Base-by-base conservation (phyloP, 1,284 basidiomycete genomes). In the Apiotrichum montevideense region DNA sequence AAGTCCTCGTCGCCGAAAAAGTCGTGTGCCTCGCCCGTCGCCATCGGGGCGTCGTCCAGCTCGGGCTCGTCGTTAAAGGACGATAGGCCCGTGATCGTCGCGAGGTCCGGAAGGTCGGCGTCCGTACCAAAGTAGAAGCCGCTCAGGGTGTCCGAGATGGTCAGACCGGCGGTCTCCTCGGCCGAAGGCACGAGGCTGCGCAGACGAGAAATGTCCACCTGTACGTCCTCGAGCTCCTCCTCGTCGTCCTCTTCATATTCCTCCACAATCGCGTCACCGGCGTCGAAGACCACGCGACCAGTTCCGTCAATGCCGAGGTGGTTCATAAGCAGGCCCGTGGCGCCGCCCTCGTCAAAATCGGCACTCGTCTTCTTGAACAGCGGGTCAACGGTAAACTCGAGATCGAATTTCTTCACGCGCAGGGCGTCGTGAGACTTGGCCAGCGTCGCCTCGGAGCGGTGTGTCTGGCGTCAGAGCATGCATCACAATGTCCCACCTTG, bases 331-430 rank as follows among this genome's bases (percentile, higher is more conserved):
- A 96, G 75, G 7, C 95, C 95, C 61, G 91, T 88, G 0, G 95
- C 95, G 53, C 95, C 95, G 45, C 95, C 96, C 75, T 98, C 96
- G 73, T 98, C 95, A 72, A 98, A 98, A 72, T 98, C 96, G 21
- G 91, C 96, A 63, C 87, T 93, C 0, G 96, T 98, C 81, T 98
- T 98, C 77, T 86, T 90, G 80, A 98, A 98, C 35, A 98, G 79
- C 2, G 95, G 96, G 72, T 98, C 95, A 42, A 98, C 92, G 46
- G 86, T 88, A 77, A 97, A 97, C 71, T 98, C 96, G 35, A 95
- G 82, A 62, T 96, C 92, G 46, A 91, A 81, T 72, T 95, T 96
- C 81, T 98, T 97, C 77, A 85, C 87, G 66, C 87, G 85, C 35
- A 98, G 81, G 61, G 92, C 87, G 4, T 83, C 77, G 33, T 85